Base-by-base conservation (phyloP, 192 early-diverging fungal genomes). In the Anaeromyces robustus region DNA sequence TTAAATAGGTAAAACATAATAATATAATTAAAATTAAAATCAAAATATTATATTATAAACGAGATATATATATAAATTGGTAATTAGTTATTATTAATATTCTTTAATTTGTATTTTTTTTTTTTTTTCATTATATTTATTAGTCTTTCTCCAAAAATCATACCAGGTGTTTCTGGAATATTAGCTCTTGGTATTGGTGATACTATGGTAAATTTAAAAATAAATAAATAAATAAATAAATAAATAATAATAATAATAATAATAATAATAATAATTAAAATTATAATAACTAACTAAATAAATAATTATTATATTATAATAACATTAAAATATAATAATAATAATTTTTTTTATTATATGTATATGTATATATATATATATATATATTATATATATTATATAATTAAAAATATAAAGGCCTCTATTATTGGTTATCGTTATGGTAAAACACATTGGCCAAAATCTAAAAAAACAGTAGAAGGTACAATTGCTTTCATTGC, bases 171-270 rank as follows among this genome's bases (percentile, higher is more conserved):
- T 19, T 90, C 93, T 18, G 97, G 97, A 5, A 92, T 98, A 30
- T 84, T 99, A 81, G 87, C 94, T 12, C 82, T 99, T 34, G 97
- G 97, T 4, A 87, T 99, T 80, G 96, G 95, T 6, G 97, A 99
- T 87, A 86, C 95, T 5, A 88, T 93, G 82, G 91, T 92, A 85
- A 80, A 78, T n/a, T n/a, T n/a, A n/a, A n/a, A n/a, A n/a, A n/a
- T n/a, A n/a, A n/a, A n/a, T n/a, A n/a, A n/a, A n/a, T n/a, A n/a
- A n/a, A n/a, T n/a, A n/a, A n/a, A n/a, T n/a, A n/a, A n/a, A n/a
- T n/a, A n/a, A n/a, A n/a, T n/a, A n/a, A n/a, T n/a, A n/a, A n/a
- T n/a, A n/a, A n/a, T n/a, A n/a, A n/a, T n/a, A n/a, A n/a, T n/a
- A n/a, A n/a, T n/a, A n/a, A n/a, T n/a, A n/a, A n/a, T n/a, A n/a